Evolutionary conservation across 768 basidiomycete species (phyloP).

Genomic region (Macrocybe gigantea): DNA sequence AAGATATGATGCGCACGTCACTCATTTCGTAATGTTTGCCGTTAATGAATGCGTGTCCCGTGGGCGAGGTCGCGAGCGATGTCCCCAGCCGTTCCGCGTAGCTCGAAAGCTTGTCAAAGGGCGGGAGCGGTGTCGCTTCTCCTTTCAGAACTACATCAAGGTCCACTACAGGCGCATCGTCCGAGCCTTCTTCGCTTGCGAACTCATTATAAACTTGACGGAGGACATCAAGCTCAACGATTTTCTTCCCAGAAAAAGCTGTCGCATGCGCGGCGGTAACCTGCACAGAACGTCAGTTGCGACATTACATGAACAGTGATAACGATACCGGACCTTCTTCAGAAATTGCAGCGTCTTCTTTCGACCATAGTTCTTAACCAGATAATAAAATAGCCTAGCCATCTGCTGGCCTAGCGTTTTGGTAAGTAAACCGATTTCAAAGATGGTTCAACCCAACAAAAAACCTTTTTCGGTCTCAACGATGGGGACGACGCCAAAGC

Average conservation of each 20-base stretch:
- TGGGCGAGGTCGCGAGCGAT: slow-evolving; percentile 25
- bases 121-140: slow-evolving; percentile 15
- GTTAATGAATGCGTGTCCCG: slow-evolving; percentile 81
- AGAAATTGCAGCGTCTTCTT: slow-evolving; percentile 60
- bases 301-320: neutral
- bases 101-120: slow-evolving; percentile 36
- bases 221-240: slow-evolving; percentile 39
- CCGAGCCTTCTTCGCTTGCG: slow-evolving; percentile 18
- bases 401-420: slow-evolving; percentile 35
- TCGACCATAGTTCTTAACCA: slow-evolving; percentile 58
- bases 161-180: slow-evolving; percentile 24
- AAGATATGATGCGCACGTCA: slow-evolving; percentile 43
- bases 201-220: slow-evolving; percentile 33
- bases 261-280: slow-evolving; percentile 28
- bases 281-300: slow-evolving; percentile 15
- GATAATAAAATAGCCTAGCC: slow-evolving; percentile 67
- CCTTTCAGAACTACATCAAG: slow-evolving; percentile 30
- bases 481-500: slow-evolving; percentile 83
- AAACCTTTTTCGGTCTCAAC: slow-evolving; percentile 44
- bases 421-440: slow-evolving; percentile 29
- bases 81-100: slow-evolving; percentile 61
- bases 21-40: slow-evolving; percentile 71
- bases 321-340: slow-evolving; percentile 32
- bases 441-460: slow-evolving; percentile 1
- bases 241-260: slow-evolving; percentile 19